Conservation (phyloP, 306 rosid species). For the Quercus ilex region DNA sequence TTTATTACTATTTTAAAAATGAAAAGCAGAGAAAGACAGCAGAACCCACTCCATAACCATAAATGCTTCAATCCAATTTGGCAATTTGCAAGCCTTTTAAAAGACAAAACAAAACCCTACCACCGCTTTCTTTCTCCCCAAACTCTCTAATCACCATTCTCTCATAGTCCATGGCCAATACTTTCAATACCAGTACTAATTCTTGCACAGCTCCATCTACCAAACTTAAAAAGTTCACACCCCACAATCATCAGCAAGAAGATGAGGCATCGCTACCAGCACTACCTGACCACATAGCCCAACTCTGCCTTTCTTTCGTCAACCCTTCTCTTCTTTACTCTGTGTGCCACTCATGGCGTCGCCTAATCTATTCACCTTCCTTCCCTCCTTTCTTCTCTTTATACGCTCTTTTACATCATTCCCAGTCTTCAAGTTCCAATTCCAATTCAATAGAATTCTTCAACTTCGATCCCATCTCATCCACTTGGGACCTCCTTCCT, state of each 20-base stretch:
- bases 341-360: slow-evolving; percentile 71
- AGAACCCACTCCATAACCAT: too few relatives aligned
- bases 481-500: slow-evolving; percentile 50
- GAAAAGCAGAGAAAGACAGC: too few relatives aligned
- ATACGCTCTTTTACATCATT: slow-evolving; percentile 46
- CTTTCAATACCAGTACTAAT: not conserved
- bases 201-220: not conserved
- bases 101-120: too few relatives aligned
- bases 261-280: slow-evolving; percentile 48
- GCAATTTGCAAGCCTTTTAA: too few relatives aligned
- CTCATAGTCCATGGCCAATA: slow-evolving; percentile 18
- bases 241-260: not conserved
- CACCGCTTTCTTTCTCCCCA: too few relatives aligned
- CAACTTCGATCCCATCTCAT: slow-evolving; percentile 61
- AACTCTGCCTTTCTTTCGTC: slow-evolving; percentile 44
- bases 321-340: slow-evolving; percentile 50
- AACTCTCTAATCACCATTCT: too few relatives aligned
- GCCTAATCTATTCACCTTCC: slow-evolving; percentile 58
- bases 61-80: too few relatives aligned
- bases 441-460: slow-evolving; percentile 31
- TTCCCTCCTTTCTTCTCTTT: slow-evolving; percentile 72
- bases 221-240: slow-evolving; percentile 24
- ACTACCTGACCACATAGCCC: slow-evolving; percentile 78
- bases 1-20: too few relatives aligned
- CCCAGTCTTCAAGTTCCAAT: not conserved